Percentiles rank a stretch among this genome's conserved stretches.
Conservation (phyloP, 2,329 filamentous ascomycete species). For the Venturia effusa region DNA sequence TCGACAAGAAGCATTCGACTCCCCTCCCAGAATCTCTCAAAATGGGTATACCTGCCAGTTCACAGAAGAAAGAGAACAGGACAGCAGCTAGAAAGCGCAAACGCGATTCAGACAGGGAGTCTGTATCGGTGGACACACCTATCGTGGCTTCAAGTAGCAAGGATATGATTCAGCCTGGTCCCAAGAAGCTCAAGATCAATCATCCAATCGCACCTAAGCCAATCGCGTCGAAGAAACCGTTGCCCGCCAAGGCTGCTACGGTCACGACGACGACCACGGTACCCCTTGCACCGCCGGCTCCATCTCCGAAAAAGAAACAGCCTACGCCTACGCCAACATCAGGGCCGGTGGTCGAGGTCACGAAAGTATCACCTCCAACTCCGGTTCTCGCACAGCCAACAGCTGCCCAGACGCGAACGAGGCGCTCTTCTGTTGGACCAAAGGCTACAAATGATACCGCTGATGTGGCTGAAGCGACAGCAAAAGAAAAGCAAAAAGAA, state of each 20-base stretch:
- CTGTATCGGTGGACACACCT: constrained; percentile 12
- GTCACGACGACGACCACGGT: constrained; percentile 22
- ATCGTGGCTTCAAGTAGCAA: constrained; percentile 17
- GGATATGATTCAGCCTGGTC: not conserved
- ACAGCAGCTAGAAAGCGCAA: constrained; percentile 39
- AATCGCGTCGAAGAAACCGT: constrained; percentile 23
- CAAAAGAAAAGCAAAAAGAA: constrained; percentile 9
- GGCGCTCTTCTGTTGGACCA: constrained; percentile 8
- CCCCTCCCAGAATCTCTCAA: constrained; percentile 15
- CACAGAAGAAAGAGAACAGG: constrained; percentile 17
- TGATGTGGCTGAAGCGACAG: constrained; percentile 9
- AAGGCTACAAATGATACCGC: not conserved
- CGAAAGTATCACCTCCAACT: constrained; percentile 18
- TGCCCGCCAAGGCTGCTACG: constrained; percentile 17
- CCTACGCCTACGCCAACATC: constrained; percentile 13
- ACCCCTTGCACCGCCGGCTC: constrained; percentile 35
- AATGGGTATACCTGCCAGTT: constrained; percentile 14
- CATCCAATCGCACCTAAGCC: constrained; percentile 14
- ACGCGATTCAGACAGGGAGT: constrained; percentile 35
- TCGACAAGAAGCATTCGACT: constrained; percentile 9
- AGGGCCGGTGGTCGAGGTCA: constrained; percentile 8
- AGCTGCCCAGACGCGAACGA: constrained; percentile 24
- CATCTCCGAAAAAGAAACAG: constrained; percentile 14
- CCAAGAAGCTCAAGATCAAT: constrained; percentile 11
- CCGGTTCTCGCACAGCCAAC: constrained; percentile 15